These are phyloP conservation scores for Dalbergia oliveri DNA, from an alignment of 306 rosid genomes.

Conservation along the genomic window DNA sequence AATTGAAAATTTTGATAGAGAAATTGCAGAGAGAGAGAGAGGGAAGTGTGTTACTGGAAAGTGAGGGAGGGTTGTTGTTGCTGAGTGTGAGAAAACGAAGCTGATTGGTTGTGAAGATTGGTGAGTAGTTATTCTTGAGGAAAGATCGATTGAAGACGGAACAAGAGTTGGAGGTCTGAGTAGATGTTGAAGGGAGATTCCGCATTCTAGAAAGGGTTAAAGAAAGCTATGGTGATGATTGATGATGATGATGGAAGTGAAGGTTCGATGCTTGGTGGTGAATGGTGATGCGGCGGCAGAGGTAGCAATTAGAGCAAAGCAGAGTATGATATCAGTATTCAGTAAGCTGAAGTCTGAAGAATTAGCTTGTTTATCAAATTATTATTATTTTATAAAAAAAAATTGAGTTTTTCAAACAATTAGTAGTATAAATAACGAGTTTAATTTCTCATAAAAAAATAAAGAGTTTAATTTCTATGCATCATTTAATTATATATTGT, in stretches of 20 bases:
- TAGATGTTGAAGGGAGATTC: slow-evolving; percentile 14
- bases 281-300: no score
- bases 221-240: background rate
- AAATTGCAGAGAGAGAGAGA: background rate
- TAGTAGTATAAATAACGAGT: no score
- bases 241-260: background rate
- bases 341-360: no score
- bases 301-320: no score
- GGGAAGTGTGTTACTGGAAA: slow-evolving; percentile 50
- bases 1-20: background rate
- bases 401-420: no score
- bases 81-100: slow-evolving; percentile 22
- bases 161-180: slow-evolving; percentile 29
- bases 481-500: no score
- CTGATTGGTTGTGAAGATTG: slow-evolving; percentile 34
- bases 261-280: no score
- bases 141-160: background rate
- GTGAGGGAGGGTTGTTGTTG: slow-evolving; percentile 30
- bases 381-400: no score
- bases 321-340: no score
- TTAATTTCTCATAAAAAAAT: no score
- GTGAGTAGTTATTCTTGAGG: slow-evolving; percentile 18
- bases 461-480: no score
- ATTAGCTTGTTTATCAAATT: no score
- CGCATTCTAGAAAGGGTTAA: slow-evolving; percentile 35